Evolutionary conservation across 352 stramenopile species (phyloP), one percentile per base, ranked within the genome.

Genomic region (Thraustochytrium sp.): DNA sequence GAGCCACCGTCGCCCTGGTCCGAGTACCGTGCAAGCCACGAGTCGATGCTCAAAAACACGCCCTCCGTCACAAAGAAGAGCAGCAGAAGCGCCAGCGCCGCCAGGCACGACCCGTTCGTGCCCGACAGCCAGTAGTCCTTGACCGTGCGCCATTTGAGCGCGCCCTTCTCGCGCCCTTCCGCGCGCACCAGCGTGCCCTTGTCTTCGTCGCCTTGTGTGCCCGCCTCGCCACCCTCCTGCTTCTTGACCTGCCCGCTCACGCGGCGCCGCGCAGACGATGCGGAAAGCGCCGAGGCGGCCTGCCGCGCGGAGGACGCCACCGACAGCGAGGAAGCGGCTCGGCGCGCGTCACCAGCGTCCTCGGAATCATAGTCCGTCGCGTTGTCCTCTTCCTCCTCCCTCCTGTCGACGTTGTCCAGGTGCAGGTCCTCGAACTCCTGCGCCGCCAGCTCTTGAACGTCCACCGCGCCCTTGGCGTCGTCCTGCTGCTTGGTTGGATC

Each of bases 21-120:
- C n/a, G 78, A 75, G 34, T 73, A 85, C 4, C 31, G 4, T 9
- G 68, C 73, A 29, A 85, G 73, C 82, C 82, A 85, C 36, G 77
- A 85, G 49, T 76, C 53, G 38, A 68, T 85, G 29, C 65, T 56
- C 55, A 85, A 26, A 74, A 64, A 76, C 13, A 46, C 73, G 2
- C 23, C 73, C 44, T 76, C 72, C 3, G 49, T 44, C 16, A 85
- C n/a, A 23, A 85, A 46, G 29, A 85, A 84, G 31, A 37, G 16
- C 31, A 53, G 9, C 0, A 63, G 5, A 8, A 85, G 21, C 5
- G n/a, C 18, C 5, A 82, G 4, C 26, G 49, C 55, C 0, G 74
- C 9, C 21, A 64, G 13, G 34, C n/a, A 62, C 13, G 63, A 75
- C 9, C 34, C 42, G 8, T n/a, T n/a, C 11, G 80, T 48, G 31